A percentile compares a stretch with the other conserved stretches of the same genome.
Evolutionary conservation across 2,329 filamentous ascomycete species (phyloP).

Genomic region (Saccharata proteae): DNA sequence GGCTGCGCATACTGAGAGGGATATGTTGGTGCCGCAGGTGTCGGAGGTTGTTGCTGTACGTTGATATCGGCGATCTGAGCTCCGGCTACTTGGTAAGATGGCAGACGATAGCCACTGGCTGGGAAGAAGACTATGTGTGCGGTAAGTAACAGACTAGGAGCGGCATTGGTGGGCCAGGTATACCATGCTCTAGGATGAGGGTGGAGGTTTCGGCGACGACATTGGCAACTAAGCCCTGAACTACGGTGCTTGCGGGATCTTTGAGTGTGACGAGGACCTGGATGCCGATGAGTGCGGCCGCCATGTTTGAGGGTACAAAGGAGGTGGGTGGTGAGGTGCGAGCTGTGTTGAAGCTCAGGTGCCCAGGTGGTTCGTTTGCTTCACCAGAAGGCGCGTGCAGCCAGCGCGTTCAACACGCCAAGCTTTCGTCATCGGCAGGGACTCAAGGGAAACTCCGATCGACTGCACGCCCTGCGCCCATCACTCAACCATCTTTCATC

Average conservation of each 20-base stretch:
- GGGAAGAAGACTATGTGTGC: slow-evolving; percentile 37
- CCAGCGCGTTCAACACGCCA: no score
- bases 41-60: slow-evolving; percentile 29
- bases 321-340: no score
- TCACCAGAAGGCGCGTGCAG: no score
- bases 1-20: slow-evolving; percentile 15
- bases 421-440: no score
- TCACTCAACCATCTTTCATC: no score
- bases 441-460: no score
- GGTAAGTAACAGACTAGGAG: slow-evolving; percentile 2
- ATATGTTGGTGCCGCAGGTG: slow-evolving; percentile 11
- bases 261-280: slow-evolving; percentile 63
- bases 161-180: slow-evolving; percentile 4
- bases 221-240: slow-evolving; percentile 59
- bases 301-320: no score
- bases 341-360: no score
- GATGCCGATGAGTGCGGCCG: slow-evolving; percentile 60
- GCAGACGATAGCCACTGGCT: slow-evolving; percentile 40
- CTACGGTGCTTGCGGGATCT: slow-evolving; percentile 48
- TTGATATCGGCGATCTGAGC: slow-evolving; percentile 48
- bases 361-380: no score
- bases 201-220: slow-evolving; percentile 51
- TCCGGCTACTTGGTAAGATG: slow-evolving; percentile 44
- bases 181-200: slow-evolving; percentile 62
- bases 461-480: no score